Conservation (phyloP, 371 early-diverging fungal species). For the Entomophthora muscae region DNA sequence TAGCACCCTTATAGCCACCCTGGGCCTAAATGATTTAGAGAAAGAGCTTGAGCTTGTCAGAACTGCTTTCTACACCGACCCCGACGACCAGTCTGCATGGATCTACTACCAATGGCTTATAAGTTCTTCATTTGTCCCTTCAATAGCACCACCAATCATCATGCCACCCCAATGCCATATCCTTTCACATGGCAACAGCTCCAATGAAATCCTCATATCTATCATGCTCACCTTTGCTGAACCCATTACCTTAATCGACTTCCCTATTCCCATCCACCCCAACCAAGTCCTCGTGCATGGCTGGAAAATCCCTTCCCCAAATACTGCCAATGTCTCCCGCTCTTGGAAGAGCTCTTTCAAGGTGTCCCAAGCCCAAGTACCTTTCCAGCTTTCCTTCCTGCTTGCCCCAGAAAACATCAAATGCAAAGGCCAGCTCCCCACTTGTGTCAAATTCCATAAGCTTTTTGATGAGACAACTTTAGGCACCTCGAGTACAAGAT, state of each 20-base stretch:
- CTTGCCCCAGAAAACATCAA: neutral
- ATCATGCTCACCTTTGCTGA: neutral
- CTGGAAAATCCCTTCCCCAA: neutral
- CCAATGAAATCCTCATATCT: neutral
- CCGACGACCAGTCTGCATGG: conserved; percentile 94
- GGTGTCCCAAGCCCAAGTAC: neutral
- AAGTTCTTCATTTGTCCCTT: neutral
- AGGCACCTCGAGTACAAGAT: neutral
- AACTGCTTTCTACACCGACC: conserved; percentile 85
- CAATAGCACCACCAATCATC: neutral
- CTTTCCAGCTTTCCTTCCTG: neutral
- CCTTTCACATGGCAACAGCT: neutral
- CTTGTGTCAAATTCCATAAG: neutral
- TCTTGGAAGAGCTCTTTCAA: neutral
- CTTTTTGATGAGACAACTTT: neutral
- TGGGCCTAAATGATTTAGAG: conserved; percentile 23
- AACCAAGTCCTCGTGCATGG: neutral
- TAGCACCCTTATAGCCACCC: conserved; percentile 47
- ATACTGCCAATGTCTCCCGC: neutral
- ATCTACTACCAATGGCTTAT: conserved; percentile 27
- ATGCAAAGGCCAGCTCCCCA: neutral
- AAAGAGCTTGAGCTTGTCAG: conserved; percentile 65
- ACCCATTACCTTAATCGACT: neutral
- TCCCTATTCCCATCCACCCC: neutral
- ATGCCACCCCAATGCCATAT: neutral